A percentile compares a stretch with the other conserved stretches of the same genome.
Conservation (phyloP, 192 early-diverging fungal species). For the Coemansia biformis region DNA sequence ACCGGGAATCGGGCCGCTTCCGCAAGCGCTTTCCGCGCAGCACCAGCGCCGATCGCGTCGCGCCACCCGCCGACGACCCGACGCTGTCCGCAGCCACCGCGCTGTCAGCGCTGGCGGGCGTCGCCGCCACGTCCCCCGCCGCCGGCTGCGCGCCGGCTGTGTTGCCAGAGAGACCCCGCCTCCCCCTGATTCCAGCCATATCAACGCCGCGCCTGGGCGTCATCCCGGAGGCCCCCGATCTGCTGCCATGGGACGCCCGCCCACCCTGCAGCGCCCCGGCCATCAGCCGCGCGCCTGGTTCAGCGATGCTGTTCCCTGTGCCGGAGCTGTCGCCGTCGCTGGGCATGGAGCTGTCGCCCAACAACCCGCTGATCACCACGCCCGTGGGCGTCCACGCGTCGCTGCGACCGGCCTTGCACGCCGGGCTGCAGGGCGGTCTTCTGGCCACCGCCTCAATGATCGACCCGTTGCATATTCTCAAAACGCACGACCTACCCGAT, state of each 20-base stretch:
- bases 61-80: background rate
- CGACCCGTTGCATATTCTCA: constrained; percentile 29
- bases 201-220: too few relatives aligned
- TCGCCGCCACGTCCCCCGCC: background rate
- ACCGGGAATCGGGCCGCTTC: constrained; percentile 46
- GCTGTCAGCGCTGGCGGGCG: constrained; percentile 3
- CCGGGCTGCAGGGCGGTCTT: background rate
- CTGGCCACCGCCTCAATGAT: background rate
- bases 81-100: constrained; percentile 6
- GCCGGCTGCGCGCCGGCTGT: background rate
- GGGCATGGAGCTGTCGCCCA: constrained; percentile 13
- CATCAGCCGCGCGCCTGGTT: background rate
- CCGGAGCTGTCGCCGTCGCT: constrained; percentile 12
- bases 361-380: constrained; percentile 10
- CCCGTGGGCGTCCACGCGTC: constrained; percentile 1
- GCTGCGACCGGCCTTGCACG: background rate
- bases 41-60: background rate
- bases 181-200: too few relatives aligned
- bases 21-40: constrained; percentile 34
- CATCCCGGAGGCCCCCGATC: too few relatives aligned
- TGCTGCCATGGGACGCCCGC: background rate
- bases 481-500: constrained; percentile 24
- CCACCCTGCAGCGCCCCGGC: background rate
- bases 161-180: too few relatives aligned
- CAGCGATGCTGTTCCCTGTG: constrained; percentile 16